These are phyloP conservation scores for Chlorella sorokiniana DNA, from an alignment of 139 green algal genomes.

Conservation along the genomic window DNA sequence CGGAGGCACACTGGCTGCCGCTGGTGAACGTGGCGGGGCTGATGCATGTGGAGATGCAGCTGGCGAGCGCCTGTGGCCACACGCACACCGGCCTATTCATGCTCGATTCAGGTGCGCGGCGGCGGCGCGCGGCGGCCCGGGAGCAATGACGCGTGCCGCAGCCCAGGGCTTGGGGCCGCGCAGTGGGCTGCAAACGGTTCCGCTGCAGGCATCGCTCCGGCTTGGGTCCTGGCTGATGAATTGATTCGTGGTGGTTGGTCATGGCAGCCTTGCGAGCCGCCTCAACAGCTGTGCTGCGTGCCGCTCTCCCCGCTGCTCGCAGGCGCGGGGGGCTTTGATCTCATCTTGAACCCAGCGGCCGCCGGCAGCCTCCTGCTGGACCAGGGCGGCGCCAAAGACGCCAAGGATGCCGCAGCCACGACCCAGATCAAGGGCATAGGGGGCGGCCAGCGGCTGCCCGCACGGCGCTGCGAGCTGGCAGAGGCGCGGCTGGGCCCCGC, in stretches of 20 bases:
- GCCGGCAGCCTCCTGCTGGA: not conserved
- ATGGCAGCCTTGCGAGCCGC: no score
- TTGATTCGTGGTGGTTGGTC: no score
- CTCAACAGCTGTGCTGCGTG: not conserved
- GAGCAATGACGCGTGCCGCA: no score
- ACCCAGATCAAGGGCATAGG: constrained; percentile 24
- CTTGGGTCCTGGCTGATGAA: no score
- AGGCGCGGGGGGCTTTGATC: constrained; percentile 19
- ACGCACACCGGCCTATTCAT: constrained; percentile 14
- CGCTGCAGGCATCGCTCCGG: no score
- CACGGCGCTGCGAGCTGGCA: constrained; percentile 7
- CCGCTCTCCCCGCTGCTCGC: not conserved
- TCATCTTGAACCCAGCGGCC: not conserved
- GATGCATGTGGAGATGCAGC: constrained; percentile 22
- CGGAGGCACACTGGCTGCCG: not conserved
- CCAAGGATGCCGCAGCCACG: not conserved
- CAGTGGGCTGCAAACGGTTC: no score
- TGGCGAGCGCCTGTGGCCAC: not conserved
- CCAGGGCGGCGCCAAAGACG: not conserved
- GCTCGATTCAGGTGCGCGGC: constrained; percentile 16
- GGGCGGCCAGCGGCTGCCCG: not conserved
- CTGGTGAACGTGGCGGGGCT: constrained; percentile 18
- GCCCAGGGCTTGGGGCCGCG: no score
- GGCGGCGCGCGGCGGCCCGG: not conserved
- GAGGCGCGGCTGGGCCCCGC: not conserved